Conservation (phyloP, 352 stramenopile genomes). For the Pythium brassicae region DNA sequence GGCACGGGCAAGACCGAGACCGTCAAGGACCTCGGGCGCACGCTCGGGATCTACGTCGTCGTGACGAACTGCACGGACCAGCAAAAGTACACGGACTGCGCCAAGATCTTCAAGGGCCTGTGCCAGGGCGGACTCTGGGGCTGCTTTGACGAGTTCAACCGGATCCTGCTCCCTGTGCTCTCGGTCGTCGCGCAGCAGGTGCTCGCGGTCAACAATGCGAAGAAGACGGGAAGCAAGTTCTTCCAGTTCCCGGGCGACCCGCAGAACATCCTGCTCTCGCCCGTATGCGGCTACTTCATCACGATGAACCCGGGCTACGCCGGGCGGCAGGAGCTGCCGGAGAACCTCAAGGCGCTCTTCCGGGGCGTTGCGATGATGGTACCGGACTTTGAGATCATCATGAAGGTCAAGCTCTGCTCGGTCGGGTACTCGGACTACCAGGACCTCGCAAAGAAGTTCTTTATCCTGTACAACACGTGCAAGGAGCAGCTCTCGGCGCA, state of each 20-base stretch:
- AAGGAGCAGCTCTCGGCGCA: slow-evolving; percentile 91
- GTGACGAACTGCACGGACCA: slow-evolving; percentile 98
- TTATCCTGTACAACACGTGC: slow-evolving; percentile 89
- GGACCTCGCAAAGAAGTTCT: slow-evolving; percentile 91
- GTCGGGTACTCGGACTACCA: slow-evolving; percentile 93
- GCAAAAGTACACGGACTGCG: slow-evolving; percentile 97
- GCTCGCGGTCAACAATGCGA: slow-evolving; percentile 97
- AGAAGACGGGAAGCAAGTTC: slow-evolving; percentile 93
- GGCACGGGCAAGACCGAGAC: slow-evolving; percentile 98
- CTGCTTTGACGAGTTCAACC: slow-evolving; percentile 99
- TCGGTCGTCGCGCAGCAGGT: slow-evolving; percentile 98
- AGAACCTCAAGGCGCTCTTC: slow-evolving; percentile 98
- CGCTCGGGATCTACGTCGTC: slow-evolving; percentile 95
- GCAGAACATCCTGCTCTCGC: slow-evolving; percentile 95
- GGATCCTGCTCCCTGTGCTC: slow-evolving; percentile 94
- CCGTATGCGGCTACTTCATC: slow-evolving; percentile 98
- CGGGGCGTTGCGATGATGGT: slow-evolving; percentile 91
- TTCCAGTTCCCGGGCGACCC: slow-evolving; percentile 98
- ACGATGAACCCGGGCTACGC: slow-evolving; percentile 99
- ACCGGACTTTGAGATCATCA: slow-evolving; percentile 92
- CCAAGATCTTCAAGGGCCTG: slow-evolving; percentile 98
- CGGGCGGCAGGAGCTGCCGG: slow-evolving; percentile 95
- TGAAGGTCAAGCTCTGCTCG: slow-evolving; percentile 95
- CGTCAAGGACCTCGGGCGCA: slow-evolving; percentile 95
- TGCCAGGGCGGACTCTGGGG: slow-evolving; percentile 96